phyloP scores from a whole-genome alignment of 1,284 basidiomycete genomes.

The Heterobasidion occidentale region DNA sequence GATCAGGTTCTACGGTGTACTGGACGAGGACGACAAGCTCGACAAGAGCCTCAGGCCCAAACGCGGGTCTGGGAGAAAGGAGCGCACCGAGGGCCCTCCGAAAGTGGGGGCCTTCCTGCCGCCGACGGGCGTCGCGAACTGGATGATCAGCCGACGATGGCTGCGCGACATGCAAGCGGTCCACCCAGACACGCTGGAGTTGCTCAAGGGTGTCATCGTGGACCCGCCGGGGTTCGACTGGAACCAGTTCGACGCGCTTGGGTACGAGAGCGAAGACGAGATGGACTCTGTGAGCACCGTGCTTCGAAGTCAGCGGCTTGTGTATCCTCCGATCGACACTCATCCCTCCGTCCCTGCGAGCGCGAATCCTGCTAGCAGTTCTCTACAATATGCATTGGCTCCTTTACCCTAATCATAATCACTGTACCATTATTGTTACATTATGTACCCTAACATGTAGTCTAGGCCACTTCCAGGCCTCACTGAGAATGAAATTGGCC shows the following conservation, averaged over 20 bases:
- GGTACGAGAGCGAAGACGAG: slow-evolving; percentile 47
- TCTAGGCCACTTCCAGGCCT: too few species aligned
- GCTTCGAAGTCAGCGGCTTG: slow-evolving; percentile 2
- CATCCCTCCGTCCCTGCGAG: not conserved
- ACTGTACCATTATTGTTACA: too few species aligned
- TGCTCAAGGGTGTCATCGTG: slow-evolving; percentile 33
- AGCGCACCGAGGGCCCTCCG: slow-evolving; percentile 41
- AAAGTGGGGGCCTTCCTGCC: slow-evolving; percentile 56
- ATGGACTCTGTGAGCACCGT: slow-evolving; percentile 8
- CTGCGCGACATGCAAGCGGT: slow-evolving; percentile 27
- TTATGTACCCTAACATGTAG: too few species aligned
- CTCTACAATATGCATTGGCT: slow-evolving; percentile 17
- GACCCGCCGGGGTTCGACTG: slow-evolving; percentile 42
- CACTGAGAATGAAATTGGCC: too few species aligned
- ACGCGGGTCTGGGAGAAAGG: slow-evolving; percentile 45
- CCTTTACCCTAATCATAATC: slow-evolving; percentile 5
- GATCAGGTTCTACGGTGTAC: slow-evolving; percentile 43
- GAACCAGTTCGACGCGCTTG: slow-evolving; percentile 37
- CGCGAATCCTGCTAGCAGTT: slow-evolving; percentile 12
- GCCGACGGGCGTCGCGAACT: slow-evolving; percentile 52
- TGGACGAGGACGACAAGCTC: slow-evolving; percentile 48
- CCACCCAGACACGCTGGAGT: slow-evolving; percentile 37
- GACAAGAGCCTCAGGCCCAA: slow-evolving; percentile 41
- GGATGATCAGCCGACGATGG: slow-evolving; percentile 73
- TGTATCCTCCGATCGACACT: slow-evolving; percentile 1